Conservation (phyloP, 192 early-diverging fungal species). For the Linnemannia elongata region DNA sequence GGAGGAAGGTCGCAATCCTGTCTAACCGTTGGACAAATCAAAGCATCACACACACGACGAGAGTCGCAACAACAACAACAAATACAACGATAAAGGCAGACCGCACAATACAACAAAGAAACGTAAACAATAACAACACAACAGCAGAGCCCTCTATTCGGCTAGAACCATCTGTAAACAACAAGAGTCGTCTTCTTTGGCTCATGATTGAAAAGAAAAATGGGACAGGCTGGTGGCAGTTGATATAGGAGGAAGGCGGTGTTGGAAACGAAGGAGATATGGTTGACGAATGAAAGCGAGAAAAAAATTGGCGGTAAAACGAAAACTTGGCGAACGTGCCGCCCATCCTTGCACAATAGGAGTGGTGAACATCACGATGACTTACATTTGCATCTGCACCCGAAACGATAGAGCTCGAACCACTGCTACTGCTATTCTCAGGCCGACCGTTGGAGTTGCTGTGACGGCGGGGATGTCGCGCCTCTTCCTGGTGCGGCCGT, state of each 20-base stretch:
- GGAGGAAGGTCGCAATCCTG: not conserved
- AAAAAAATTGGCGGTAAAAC: not conserved
- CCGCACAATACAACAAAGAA: not conserved
- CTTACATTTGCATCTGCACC: slow-evolving; percentile 36
- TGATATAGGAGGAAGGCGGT: not conserved
- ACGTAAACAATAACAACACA: not conserved
- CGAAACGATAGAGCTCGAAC: not conserved
- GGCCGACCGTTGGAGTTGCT: not conserved
- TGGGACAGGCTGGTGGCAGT: not conserved
- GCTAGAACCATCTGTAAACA: not conserved
- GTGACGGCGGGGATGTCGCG: not conserved
- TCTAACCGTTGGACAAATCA: slow-evolving; percentile 5
- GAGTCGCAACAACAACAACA: not conserved
- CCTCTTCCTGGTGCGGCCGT: slow-evolving; percentile 16
- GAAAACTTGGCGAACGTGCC: not conserved
- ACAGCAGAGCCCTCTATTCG: not conserved
- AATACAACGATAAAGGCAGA: not conserved
- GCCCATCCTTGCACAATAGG: not conserved
- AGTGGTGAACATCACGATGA: not conserved
- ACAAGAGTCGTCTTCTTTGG: not conserved
- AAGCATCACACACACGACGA: not conserved
- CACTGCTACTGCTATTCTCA: slow-evolving; percentile 7
- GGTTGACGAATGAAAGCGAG: not conserved
- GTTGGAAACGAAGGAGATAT: not conserved
- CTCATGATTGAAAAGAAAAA: not conserved